Evolutionary conservation across 805 yeast genomes (phyloP).

Genomic region (Hanseniaspora mollemarum): DNA sequence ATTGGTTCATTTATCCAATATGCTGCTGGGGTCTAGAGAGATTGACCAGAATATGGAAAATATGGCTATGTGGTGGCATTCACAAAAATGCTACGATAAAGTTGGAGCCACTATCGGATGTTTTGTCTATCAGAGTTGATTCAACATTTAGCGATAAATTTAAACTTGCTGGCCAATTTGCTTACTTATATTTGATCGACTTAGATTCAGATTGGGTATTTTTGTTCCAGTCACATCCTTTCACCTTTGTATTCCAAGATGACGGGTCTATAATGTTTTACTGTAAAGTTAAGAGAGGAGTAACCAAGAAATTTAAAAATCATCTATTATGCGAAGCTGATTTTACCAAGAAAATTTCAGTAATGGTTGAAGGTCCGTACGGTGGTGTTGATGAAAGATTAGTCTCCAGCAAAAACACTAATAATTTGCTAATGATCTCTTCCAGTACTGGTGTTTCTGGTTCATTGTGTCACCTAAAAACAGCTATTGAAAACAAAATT

Average conservation of each 20-base stretch:
- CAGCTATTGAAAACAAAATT: conserved; percentile 14
- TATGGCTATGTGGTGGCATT: conserved; percentile 48
- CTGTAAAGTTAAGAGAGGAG: conserved; percentile 42
- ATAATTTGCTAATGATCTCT: conserved; percentile 35
- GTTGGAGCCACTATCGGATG: conserved; percentile 16
- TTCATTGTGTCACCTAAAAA: conserved; percentile 22
- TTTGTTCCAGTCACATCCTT: conserved; percentile 63
- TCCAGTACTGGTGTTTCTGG: conserved; percentile 43
- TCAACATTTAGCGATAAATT: conserved; percentile 7
- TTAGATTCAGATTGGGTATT: conserved; percentile 15
- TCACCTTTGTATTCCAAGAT: conserved; percentile 13
- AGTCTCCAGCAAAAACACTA: conserved; percentile 25
- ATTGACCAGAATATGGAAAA: conserved; percentile 42
- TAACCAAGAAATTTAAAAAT: conserved; percentile 35
- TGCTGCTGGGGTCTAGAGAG: conserved; percentile 67
- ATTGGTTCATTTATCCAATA: conserved; percentile 42
- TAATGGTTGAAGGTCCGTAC: conserved; percentile 50
- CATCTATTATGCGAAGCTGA: conserved; percentile 23
- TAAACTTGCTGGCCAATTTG: conserved; percentile 15
- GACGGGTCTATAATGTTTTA: conserved; percentile 33
- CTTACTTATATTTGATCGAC: conserved; percentile 13
- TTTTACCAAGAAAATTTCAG: conserved; percentile 20
- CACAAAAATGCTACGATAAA: conserved; percentile 36
- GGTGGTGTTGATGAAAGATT: conserved; percentile 33
- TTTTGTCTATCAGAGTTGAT: conserved; percentile 16